Base-by-base conservation (phyloP, 2,329 filamentous ascomycete genomes). In the Camillea tinctor region DNA sequence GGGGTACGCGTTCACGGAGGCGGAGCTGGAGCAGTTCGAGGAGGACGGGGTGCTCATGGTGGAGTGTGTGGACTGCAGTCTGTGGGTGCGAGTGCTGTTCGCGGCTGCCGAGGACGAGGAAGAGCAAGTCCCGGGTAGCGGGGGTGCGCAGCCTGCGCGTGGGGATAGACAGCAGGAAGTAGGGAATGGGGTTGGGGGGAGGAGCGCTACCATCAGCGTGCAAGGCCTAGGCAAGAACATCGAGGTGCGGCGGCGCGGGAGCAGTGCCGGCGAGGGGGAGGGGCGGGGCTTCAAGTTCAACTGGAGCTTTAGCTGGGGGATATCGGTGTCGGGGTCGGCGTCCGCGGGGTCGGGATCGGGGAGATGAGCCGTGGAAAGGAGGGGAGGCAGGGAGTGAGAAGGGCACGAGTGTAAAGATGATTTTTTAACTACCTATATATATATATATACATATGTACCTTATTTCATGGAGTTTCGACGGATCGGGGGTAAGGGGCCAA, bases 21-120 rank as follows among this genome's bases (percentile, higher is more conserved):
- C 72, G 8, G 85, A 89, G 69, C 75, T 90, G 54, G 83, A 86
- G 64, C 84, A 83, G 69, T 83, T 80, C 48, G 80, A 78, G 52
- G 82, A 84, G 55, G 78, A 83, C 63, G 83, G 86, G 8, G 84
- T 87, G 69, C 72, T 89, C 52, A 79, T 88, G 71, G 86, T 90
- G 49, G 87, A 84, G 11, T 90, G 87, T 68, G 78, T 79, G 58
- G 87, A 88, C 67, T 90, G 87, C 65, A 89, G 87, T 69, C 75
- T 90, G 52, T 89, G 86, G 86, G 72, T 89, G 55, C 81, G 82
- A 58, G 85, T 90, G 44, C 80, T 86, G 55, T 90, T 89, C 76
- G 84, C 83, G 8, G 79, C 87, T 15, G 73, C 85, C 24, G 81
- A 77, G 13, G 73, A 77, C 8, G 72, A 66, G 0, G 71, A 62